Evolutionary conservation across 192 early-diverging fungal genomes (phyloP), one percentile per base, ranked within the genome.

Genomic region (Glomus cerebriforme): DNA sequence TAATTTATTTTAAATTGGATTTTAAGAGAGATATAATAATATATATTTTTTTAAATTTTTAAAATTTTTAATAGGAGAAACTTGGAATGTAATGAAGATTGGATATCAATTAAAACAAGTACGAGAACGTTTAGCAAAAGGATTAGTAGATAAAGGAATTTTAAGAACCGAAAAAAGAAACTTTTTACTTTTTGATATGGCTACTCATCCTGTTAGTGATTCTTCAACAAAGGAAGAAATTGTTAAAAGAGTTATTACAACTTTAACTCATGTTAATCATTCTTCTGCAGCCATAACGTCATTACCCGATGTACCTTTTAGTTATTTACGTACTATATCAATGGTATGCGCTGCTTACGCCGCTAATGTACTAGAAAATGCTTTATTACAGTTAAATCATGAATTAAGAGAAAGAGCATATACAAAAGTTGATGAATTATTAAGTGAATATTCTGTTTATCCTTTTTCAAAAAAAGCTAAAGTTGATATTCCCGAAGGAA

Each of bases 101-200:
- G 95, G 95, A 39, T 98, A 95, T 83, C 97, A 99, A 86, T 87
- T 99, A 47, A 98, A 98, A 83, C 96, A 99, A 87, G 97, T 99
- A 9, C 91, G 97, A 17, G 97, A 99, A 84, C 88, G 97, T 27
- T 88, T 99, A 59, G 94, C 95, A 35, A 99, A 99, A 84, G 97
- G 96, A 3, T 83, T 99, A 54, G 97, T 99, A n/a, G 97, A 99
- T 84, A 99, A 99, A 83, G 97, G 97, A 22, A 92, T 99, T 35
- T 82, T 99, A 54, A 86, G 97, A 59, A 99, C 97, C 22, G 97
- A 98, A 83, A 97, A 98, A 80, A 88, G 95, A 35, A 98, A 96
- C 81, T 98, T 97, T 82, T 82, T 99, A 59, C 87, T 99, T 69
- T 98, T 98, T 78, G 97, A 99, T 79, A 96, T 98, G 95, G 95